Percentiles rank a stretch among this genome's conserved stretches.
Conservation (phyloP, 179 eudicot species). For the Vitellaria paradoxa region DNA sequence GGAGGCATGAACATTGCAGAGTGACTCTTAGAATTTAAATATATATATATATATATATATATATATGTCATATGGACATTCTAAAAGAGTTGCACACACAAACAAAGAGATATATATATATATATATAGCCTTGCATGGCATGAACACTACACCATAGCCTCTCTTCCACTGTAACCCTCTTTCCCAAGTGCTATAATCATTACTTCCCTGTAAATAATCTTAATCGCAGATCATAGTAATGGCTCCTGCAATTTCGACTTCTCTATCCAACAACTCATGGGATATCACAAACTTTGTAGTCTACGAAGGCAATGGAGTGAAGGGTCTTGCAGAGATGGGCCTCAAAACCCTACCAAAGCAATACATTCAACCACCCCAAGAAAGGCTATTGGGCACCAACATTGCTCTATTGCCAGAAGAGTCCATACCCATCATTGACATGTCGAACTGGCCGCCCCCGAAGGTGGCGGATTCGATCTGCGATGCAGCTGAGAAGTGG, state of each 20-base stretch:
- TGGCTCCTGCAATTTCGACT: neutral
- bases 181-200: too few relatives aligned
- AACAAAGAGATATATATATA: too few relatives aligned
- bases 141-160: too few relatives aligned
- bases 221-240: neutral
- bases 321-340: conserved; percentile 26
- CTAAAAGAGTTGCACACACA: too few relatives aligned
- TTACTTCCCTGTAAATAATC: neutral
- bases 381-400: conserved; percentile 13
- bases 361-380: conserved; percentile 25
- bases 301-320: conserved; percentile 30
- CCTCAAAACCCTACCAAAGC: conserved; percentile 17
- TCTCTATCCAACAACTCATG: neutral
- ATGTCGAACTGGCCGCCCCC: neutral
- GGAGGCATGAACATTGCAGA: too few relatives aligned
- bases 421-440: conserved; percentile 4
- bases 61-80: too few relatives aligned
- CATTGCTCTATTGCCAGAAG: neutral
- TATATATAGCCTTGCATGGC: too few relatives aligned
- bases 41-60: too few relatives aligned
- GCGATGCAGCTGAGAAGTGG: conserved; percentile 20
- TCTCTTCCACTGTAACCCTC: too few relatives aligned
- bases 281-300: conserved; percentile 18
- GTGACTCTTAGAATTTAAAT: too few relatives aligned
- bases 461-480: neutral